Evolutionary conservation across 2,329 filamentous ascomycete species (phyloP), one percentile per base, ranked within the genome.

Genomic region (Furcasterigmium furcatum): DNA sequence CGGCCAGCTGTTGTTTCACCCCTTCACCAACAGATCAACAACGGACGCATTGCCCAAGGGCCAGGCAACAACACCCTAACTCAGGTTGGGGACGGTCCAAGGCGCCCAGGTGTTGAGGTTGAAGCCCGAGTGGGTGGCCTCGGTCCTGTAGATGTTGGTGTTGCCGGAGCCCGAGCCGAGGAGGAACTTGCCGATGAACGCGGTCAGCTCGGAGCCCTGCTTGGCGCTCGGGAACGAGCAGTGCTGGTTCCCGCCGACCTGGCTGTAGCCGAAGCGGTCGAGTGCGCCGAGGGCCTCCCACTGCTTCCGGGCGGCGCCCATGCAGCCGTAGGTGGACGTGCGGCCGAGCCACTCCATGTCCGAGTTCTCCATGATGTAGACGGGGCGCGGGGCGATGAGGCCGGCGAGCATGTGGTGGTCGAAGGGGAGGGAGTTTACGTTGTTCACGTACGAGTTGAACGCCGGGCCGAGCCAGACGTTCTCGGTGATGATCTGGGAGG

Each of bases 371-470:
- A 77, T 74, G 21, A 74, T 63, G 41, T 74, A 65, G 12, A 79
- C 56, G 12, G 71, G 67, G 21, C 75, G 65, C 14, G 76, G 76
- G 5, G 73, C 72, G 22, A 79, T 65, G 27, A 79, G 60, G 16
- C 64, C 74, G 24, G 74, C 74, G 10, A 79, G 65, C 61, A 73
- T 61, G 58, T 79, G 76, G 57, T 79, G 75, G 55, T 79, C 75
- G 46, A 73, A 67, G 4, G 76, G 72, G 7, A 78, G 60, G 44
- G 62, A 59, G 46, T 66, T 66, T 46, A 68, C 62, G 35, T 55
- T 71, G 65, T 83, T 77, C 75, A 67, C 64, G 48, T 67, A 61
- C 32, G 70, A 84, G 44, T 74, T 68, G 59, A 79, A 78, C 20
- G 56, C 57, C 2, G 59, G 63, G 16, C 71, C 70, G 64, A 77